Percentiles rank a stretch among this genome's conserved stretches.
These are phyloP conservation scores for Torulaspora delbrueckii DNA, from an alignment of 805 yeast species.

Conservation along the genomic window DNA sequence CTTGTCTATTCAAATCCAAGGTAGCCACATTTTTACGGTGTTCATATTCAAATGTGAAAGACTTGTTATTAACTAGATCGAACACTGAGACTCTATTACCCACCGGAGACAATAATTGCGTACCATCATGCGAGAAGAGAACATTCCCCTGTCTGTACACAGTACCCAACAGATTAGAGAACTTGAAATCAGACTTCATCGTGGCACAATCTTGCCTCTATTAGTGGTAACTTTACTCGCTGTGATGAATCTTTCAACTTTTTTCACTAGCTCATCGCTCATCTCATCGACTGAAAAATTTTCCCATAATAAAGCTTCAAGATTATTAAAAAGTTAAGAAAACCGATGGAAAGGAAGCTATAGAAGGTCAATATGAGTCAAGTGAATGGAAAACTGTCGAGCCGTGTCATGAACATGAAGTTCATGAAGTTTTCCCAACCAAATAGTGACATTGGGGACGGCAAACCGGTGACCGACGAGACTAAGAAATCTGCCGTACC, in stretches of 20 bases:
- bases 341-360: constrained; percentile 1
- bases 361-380: constrained; percentile 17
- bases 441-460: constrained; percentile 31
- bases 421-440: constrained; percentile 49
- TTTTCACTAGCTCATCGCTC: constrained; percentile 19
- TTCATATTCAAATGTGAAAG: constrained; percentile 87
- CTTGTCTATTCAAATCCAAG: constrained; percentile 78
- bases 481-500: constrained; percentile 11
- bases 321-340: neutral
- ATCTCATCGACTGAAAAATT: constrained; percentile 11
- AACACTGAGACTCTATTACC: constrained; percentile 90
- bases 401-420: constrained; percentile 81
- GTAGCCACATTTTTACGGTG: constrained; percentile 79
- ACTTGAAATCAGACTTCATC: constrained; percentile 86
- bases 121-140: constrained; percentile 81
- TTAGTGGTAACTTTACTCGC: neutral
- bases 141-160: constrained; percentile 93
- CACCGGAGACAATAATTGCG: constrained; percentile 79
- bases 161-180: constrained; percentile 87
- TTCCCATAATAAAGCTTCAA: constrained; percentile 4
- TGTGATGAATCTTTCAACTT: neutral
- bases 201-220: neutral
- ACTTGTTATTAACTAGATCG: constrained; percentile 75
- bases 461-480: constrained; percentile 34
- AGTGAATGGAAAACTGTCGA: constrained; percentile 44